phyloP scores from a whole-genome alignment of 208 protist species.

The Trypanosomatidae sp. region DNA sequence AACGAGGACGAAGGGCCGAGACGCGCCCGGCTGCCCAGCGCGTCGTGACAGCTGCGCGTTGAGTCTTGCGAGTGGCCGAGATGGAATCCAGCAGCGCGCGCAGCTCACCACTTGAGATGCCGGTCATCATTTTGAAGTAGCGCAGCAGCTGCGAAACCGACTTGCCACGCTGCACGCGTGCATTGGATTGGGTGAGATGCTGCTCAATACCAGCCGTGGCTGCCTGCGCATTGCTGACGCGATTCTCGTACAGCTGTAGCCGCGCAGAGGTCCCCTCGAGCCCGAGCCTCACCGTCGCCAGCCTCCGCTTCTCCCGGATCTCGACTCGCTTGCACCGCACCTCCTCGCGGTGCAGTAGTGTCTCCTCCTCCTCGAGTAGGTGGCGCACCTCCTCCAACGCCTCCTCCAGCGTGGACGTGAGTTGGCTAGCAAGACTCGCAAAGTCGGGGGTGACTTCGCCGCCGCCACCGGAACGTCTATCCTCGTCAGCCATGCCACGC shows the following conservation, averaged over 20 bases:
- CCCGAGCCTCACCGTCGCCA: conserved; percentile 75
- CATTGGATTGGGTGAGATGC: conserved; percentile 81
- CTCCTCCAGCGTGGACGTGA: conserved; percentile 50
- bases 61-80: conserved; percentile 53
- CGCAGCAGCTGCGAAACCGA: conserved; percentile 72
- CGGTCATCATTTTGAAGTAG: conserved; percentile 73
- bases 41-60: conserved; percentile 55
- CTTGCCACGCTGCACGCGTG: conserved; percentile 74
- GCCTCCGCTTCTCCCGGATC: conserved; percentile 64
- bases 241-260: conserved; percentile 80
- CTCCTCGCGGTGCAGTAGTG: conserved; percentile 44
- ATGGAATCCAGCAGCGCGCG: conserved; percentile 50
- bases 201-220: conserved; percentile 88
- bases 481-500: not conserved
- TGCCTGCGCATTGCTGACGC: conserved; percentile 78
- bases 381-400: conserved; percentile 50
- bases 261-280: conserved; percentile 72
- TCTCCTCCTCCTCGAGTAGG: conserved; percentile 54
- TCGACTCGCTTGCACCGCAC: conserved; percentile 72
- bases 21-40: conserved; percentile 61
- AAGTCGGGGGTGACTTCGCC: conserved; percentile 28
- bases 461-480: not conserved
- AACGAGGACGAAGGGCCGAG: conserved; percentile 58
- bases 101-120: conserved; percentile 47
- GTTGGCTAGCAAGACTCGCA: conserved; percentile 31